Evolutionary conservation across 23 red algal species (phyloP).

Genomic region (Gracilaria vermiculophylla): DNA sequence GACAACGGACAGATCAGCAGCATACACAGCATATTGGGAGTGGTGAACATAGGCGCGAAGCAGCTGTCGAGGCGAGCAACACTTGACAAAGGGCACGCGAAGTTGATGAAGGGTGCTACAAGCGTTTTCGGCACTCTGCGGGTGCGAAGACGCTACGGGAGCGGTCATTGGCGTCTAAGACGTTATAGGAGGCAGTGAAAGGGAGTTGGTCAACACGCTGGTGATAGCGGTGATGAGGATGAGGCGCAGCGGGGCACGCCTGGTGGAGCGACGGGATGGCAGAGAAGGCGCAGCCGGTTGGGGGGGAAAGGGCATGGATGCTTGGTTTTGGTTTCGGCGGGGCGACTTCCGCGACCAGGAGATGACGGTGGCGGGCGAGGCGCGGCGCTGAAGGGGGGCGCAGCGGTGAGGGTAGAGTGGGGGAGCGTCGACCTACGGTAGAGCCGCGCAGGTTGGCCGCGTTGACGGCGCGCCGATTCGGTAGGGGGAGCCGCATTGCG

Average conservation of each 20-base stretch:
- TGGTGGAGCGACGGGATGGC: neutral
- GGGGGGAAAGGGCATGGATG: neutral
- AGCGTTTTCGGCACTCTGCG: neutral
- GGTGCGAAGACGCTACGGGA: neutral
- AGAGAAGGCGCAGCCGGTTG: neutral
- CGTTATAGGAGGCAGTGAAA: slow-evolving; percentile 26
- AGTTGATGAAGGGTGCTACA: neutral
- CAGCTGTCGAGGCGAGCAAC: neutral
- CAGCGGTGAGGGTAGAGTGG: too few species aligned
- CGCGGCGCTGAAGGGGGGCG: too few species aligned
- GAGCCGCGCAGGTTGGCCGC: too few species aligned
- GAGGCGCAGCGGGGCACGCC: neutral
- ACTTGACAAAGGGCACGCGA: neutral
- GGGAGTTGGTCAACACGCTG: slow-evolving; percentile 30
- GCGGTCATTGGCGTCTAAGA: neutral
- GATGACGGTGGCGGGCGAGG: neutral
- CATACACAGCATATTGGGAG: slow-evolving; percentile 55
- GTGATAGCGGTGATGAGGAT: slow-evolving; percentile 17
- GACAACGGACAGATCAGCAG: slow-evolving; percentile 71
- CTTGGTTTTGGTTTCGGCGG: neutral
- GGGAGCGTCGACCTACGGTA: too few species aligned
- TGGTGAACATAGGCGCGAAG: neutral
- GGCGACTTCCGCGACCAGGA: neutral
- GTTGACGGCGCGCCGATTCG: too few species aligned
- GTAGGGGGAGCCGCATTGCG: neutral